Evolutionary conservation across 805 yeast genomes (phyloP).

Genomic region (Yamadazyma ubonensis): DNA sequence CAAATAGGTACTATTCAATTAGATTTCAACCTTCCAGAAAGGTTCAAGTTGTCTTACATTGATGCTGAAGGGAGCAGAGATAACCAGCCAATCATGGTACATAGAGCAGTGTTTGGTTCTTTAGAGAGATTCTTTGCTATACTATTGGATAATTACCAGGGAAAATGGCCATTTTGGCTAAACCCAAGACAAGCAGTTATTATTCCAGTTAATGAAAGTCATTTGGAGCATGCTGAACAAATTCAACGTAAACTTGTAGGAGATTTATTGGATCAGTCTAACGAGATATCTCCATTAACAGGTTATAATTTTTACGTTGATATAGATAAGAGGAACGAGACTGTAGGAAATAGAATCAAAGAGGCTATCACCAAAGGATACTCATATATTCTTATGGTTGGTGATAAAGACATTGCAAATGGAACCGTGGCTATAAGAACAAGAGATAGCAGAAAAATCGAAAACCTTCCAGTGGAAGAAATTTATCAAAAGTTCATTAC

Average conservation of each 20-base stretch:
- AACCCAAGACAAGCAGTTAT: conserved; percentile 88
- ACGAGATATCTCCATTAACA: conserved; percentile 52
- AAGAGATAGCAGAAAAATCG: conserved; percentile 47
- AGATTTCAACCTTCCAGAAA: conserved; percentile 89
- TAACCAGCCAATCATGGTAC: conserved; percentile 88
- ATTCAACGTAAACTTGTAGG: conserved; percentile 49
- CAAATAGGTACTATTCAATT: conserved; percentile 95
- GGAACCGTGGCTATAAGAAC: conserved; percentile 64
- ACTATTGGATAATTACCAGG: conserved; percentile 83
- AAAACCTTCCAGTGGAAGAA: conserved; percentile 47
- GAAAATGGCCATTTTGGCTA: conserved; percentile 98
- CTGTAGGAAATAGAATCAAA: conserved; percentile 77
- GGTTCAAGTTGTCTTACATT: conserved; percentile 73
- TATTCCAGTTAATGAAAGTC: conserved; percentile 72
- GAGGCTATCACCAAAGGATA: conserved; percentile 75
- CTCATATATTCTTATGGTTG: conserved; percentile 78
- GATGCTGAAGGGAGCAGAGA: conserved; percentile 46
- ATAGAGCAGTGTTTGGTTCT: conserved; percentile 94
- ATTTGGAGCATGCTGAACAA: conserved; percentile 51
- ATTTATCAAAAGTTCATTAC: conserved; percentile 52
- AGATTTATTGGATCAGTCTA: conserved; percentile 30
- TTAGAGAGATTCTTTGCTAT: conserved; percentile 90
- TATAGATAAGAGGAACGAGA: conserved; percentile 68
- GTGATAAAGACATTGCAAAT: conserved; percentile 72
- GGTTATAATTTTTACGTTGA: conserved; percentile 70